phyloP scores from a whole-genome alignment of 2,329 filamentous ascomycete species.

The Dactylellina sp. region DNA sequence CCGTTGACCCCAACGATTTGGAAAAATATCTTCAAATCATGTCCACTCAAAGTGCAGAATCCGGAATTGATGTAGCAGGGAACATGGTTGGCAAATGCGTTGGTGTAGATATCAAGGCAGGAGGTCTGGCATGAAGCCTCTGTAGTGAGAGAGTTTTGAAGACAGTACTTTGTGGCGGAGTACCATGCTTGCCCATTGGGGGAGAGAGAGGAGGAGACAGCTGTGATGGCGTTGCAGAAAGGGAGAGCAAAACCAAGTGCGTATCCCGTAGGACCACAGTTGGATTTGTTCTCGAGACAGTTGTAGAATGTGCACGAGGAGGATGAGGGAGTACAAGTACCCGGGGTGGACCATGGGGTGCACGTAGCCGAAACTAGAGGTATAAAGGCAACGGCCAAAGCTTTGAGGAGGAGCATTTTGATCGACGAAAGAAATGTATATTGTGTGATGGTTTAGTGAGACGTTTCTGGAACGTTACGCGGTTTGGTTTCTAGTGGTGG shows the following conservation, averaged over 20 bases:
- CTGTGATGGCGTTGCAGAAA: slow-evolving; percentile 35
- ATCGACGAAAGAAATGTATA: not conserved
- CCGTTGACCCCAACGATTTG: slow-evolving; percentile 39
- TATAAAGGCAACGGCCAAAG: not conserved
- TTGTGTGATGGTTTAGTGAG: too few species aligned
- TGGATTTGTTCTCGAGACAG: slow-evolving; percentile 27
- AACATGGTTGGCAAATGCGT: slow-evolving; percentile 45
- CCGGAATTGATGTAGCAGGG: slow-evolving; percentile 36
- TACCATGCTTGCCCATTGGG: slow-evolving; percentile 42
- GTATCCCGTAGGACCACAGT: slow-evolving; percentile 31
- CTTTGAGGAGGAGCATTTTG: slow-evolving; percentile 32
- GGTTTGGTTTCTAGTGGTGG: too few species aligned
- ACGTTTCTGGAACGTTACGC: too few species aligned
- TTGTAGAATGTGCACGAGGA: slow-evolving; percentile 39
- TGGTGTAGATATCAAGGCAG: slow-evolving; percentile 35
- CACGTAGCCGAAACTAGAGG: slow-evolving; percentile 32
- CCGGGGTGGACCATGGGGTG: slow-evolving; percentile 33
- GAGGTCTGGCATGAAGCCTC: slow-evolving; percentile 38
- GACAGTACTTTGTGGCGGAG: slow-evolving; percentile 34
- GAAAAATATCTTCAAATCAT: slow-evolving; percentile 44
- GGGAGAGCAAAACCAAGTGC: slow-evolving; percentile 35
- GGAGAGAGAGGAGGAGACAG: slow-evolving; percentile 23
- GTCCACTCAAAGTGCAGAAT: slow-evolving; percentile 20
- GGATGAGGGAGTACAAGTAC: slow-evolving; percentile 36
- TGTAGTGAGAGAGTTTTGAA: slow-evolving; percentile 36